phyloP scores from a whole-genome alignment of 441 rosid genomes.

The Erodium trifolium region DNA sequence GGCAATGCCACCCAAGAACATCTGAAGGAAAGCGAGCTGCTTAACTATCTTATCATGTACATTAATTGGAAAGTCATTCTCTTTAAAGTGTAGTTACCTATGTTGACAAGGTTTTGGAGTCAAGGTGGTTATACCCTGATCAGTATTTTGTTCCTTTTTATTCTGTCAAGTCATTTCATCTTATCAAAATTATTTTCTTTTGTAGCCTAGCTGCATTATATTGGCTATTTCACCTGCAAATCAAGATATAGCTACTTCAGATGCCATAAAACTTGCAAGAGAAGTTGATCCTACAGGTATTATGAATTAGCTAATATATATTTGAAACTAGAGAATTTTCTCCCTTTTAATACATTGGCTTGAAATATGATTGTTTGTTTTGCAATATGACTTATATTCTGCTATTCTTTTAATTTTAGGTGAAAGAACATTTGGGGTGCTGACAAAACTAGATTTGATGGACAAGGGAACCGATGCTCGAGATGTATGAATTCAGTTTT shows the following conservation, averaged over 20 bases:
- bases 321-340: neutral
- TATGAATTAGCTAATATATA: conserved; percentile 11
- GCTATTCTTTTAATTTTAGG: conserved; percentile 33
- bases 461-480: conserved; percentile 95
- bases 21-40: no score
- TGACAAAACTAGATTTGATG: conserved; percentile 97
- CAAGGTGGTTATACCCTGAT: neutral
- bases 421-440: conserved; percentile 94
- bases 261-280: conserved; percentile 96
- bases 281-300: conserved; percentile 98
- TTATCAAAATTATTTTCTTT: neutral
- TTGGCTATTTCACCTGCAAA: conserved; percentile 98
- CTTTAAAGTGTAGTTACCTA: neutral
- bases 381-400: neutral
- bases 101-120: neutral
- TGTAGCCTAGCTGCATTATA: conserved; percentile 85
- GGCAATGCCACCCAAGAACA: no score
- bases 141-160: neutral
- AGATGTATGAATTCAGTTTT: conserved; percentile 44
- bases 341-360: neutral
- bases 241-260: conserved; percentile 99
- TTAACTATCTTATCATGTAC: no score
- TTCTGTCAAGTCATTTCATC: neutral
- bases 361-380: neutral
- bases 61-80: neutral